Base-by-base conservation (phyloP, 345 rosid genomes). In the Cardamine chenopodiifolia region DNA sequence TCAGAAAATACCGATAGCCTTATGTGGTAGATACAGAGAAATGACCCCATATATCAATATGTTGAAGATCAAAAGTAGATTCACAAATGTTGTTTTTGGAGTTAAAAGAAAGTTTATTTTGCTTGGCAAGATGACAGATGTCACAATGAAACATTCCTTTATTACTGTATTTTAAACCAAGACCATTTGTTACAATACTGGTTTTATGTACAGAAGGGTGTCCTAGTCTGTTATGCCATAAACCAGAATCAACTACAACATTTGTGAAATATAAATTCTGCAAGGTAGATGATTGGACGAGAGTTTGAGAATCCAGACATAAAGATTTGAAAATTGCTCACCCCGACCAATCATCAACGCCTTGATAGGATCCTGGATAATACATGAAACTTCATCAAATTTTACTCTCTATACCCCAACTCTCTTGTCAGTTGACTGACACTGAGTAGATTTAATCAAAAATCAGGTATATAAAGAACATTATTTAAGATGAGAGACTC, bases 401-500 rank as follows among this genome's bases (percentile, higher is more conserved):
- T 8, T 22, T 0, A 50, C n/a, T n/a, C 29, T 22, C 7, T 19
- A 19, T 19, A 48, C 0, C 25, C 53, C 6, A 19, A 1, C 18
- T 48, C 56, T 11, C 6, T 50, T 0, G 56, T 50, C 8, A 50
- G 5, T 1, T 50, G 29, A 50, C 56, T 11, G 0, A 50, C 14
- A 22, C 56, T 50, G 0, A 50, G 5, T 0, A 50, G 7, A 22
- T 20, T 50, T 0, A 50, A 2, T 0, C 26, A 0, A 3, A 50
- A 50, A 10, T 50, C 8, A 0, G 31, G n/a, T 0, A 52, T 52
- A 0, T 11, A 52, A 0, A 52, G 17, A 0, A 50, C 29, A 22
- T 20, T 22, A 11, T 11, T 50, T n/a, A 50, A 4, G 0, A 22
- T 0, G 0, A 48, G 14, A 4, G 0, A 1, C 3, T 48, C 25